Conservation (phyloP, 2,329 filamentous ascomycete genomes). For the Penicillium rolfsii region DNA sequence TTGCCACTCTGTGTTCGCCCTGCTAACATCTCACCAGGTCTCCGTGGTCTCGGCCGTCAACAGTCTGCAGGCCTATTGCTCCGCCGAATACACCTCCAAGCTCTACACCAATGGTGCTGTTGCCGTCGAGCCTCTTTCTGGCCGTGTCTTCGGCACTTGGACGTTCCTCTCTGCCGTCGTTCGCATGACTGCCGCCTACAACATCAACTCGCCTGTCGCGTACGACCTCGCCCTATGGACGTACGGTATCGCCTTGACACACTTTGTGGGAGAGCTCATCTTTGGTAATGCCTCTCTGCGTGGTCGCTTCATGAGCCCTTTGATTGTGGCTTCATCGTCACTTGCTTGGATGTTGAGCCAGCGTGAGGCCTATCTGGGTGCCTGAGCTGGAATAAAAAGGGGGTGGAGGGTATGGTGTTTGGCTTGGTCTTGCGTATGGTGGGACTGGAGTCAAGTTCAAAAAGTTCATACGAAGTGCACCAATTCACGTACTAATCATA, state of each 20-base stretch:
- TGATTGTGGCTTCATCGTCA: conserved; percentile 59
- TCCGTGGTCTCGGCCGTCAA: conserved; percentile 83
- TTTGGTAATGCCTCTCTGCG: conserved; percentile 75
- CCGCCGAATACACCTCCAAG: conserved; percentile 79
- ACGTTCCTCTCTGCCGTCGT: conserved; percentile 77
- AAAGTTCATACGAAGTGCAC: background rate
- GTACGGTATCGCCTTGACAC: conserved; percentile 74
- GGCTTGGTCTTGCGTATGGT: background rate
- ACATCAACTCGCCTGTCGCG: conserved; percentile 70
- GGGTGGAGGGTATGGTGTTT: background rate
- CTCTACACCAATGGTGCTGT: conserved; percentile 68
- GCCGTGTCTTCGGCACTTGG: conserved; percentile 85
- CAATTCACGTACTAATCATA: background rate
- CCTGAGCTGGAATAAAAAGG: conserved; percentile 15
- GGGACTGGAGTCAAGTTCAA: background rate
- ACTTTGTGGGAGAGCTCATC: conserved; percentile 78
- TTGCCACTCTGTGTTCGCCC: background rate
- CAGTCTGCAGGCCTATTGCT: conserved; percentile 79
- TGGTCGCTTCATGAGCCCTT: conserved; percentile 61
- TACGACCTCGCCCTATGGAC: conserved; percentile 84
- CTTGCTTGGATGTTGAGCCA: conserved; percentile 68
- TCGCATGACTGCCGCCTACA: conserved; percentile 80
- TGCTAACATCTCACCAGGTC: conserved; percentile 53
- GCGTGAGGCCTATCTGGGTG: conserved; percentile 40
- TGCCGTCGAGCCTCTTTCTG: conserved; percentile 72